These are phyloP conservation scores for Coemansia sp. DNA, from an alignment of 192 early-diverging fungal genomes.

Conservation along the genomic window DNA sequence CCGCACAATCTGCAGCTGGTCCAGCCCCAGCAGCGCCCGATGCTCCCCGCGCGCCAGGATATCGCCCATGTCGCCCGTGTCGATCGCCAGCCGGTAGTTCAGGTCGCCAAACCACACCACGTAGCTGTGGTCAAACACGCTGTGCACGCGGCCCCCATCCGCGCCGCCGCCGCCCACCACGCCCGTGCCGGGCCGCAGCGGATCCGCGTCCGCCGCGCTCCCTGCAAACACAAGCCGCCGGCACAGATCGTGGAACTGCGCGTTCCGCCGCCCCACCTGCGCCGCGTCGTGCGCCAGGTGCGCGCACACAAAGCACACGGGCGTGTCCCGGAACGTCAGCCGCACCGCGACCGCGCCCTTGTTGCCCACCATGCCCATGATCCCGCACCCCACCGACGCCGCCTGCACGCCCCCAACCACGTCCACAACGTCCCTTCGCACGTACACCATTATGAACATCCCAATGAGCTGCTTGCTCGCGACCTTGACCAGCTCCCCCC, in stretches of 20 bases:
- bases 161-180: background rate
- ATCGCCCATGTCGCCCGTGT: slow-evolving; percentile 61
- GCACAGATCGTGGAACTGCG: slow-evolving; percentile 85
- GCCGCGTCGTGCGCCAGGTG: slow-evolving; percentile 86
- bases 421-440: slow-evolving; percentile 49
- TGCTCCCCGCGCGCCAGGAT: slow-evolving; percentile 57
- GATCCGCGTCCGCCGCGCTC: slow-evolving; percentile 17
- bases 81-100: slow-evolving; percentile 83
- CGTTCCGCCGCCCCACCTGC: slow-evolving; percentile 79
- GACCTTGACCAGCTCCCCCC: slow-evolving; percentile 61
- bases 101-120: slow-evolving; percentile 91
- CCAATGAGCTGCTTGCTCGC: slow-evolving; percentile 85
- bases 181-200: slow-evolving; percentile 14
- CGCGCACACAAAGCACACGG: slow-evolving; percentile 82
- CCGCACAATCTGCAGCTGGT: slow-evolving; percentile 79
- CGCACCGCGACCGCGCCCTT: slow-evolving; percentile 91
- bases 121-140: slow-evolving; percentile 73
- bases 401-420: slow-evolving; percentile 64
- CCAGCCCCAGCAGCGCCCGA: slow-evolving; percentile 67
- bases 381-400: slow-evolving; percentile 76
- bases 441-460: slow-evolving; percentile 83
- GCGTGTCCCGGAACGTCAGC: slow-evolving; percentile 73
- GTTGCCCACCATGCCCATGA: slow-evolving; percentile 88
- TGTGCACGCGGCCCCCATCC: slow-evolving; percentile 18
- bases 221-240: slow-evolving; percentile 63